phyloP scores from a whole-genome alignment of 106 monocot genomes.

The Cymbidium sinense region DNA sequence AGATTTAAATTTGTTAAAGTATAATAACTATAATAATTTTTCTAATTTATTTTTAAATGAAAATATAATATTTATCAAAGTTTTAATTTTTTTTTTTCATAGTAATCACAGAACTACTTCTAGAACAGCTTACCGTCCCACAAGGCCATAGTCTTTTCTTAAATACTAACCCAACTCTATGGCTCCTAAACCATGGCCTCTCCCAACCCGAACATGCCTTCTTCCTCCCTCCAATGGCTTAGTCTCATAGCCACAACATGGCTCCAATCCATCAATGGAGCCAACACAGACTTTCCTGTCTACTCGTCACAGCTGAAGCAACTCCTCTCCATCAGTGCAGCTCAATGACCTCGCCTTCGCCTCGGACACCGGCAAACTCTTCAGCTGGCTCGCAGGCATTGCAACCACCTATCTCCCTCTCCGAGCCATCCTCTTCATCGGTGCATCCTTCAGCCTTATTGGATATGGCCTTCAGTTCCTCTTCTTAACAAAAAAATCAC shows the following conservation, averaged over 20 bases:
- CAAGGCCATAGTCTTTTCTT: background rate
- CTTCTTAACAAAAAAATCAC: constrained; percentile 29
- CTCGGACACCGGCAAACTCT: constrained; percentile 71
- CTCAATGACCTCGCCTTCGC: constrained; percentile 79
- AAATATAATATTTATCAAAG: too few relatives aligned
- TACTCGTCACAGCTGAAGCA: constrained; percentile 84
- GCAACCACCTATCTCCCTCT: constrained; percentile 58
- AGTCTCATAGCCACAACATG: constrained; percentile 60
- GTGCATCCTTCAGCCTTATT: constrained; percentile 47
- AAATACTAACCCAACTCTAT: background rate
- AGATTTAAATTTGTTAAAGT: too few relatives aligned
- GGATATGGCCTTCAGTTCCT: constrained; percentile 82
- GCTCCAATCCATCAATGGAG: constrained; percentile 66
- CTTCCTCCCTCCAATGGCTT: constrained; percentile 49
- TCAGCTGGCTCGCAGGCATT: constrained; percentile 67
- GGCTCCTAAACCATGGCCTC: background rate
- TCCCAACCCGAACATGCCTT: constrained; percentile 11
- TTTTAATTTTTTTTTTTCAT: too few relatives aligned
- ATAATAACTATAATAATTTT: too few relatives aligned
- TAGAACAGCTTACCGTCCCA: too few relatives aligned
- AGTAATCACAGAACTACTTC: too few relatives aligned
- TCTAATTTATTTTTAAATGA: too few relatives aligned
- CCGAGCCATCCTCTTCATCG: constrained; percentile 45
- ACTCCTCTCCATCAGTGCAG: constrained; percentile 49
- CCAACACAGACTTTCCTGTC: constrained; percentile 69